Evolutionary conservation across 257 asterid species (phyloP).

Genomic region (Gardenia jasminoides): DNA sequence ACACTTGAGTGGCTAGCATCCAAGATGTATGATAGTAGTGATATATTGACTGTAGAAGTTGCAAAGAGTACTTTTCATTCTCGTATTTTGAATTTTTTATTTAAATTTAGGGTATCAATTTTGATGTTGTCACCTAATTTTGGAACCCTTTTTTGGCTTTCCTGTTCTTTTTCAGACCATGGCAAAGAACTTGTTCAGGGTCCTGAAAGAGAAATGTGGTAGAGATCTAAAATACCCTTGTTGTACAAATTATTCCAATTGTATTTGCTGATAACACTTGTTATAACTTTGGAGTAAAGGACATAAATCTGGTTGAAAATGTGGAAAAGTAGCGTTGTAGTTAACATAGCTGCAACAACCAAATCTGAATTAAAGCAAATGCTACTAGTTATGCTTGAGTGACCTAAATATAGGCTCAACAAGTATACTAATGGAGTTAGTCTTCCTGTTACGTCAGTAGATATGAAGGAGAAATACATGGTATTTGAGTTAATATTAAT

Average conservation of each 20-base stretch:
- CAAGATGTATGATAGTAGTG: neutral
- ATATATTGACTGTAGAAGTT: neutral
- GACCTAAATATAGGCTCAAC: too few species aligned
- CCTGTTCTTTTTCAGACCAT: slow-evolving; percentile 31
- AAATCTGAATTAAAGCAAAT: too few species aligned
- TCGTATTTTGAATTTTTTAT: neutral
- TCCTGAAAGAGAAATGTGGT: slow-evolving; percentile 59
- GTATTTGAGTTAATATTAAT: too few species aligned
- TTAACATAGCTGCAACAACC: too few species aligned
- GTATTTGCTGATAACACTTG: slow-evolving; percentile 72
- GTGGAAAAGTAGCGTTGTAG: slow-evolving; percentile 65
- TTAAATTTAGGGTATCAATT: neutral
- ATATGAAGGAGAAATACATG: too few species aligned
- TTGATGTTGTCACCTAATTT: neutral
- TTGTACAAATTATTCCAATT: slow-evolving; percentile 47
- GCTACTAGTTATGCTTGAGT: too few species aligned
- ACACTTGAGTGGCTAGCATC: neutral
- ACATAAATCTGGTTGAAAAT: slow-evolving; percentile 47
- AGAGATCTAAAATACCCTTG: slow-evolving; percentile 28
- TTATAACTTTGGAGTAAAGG: slow-evolving; percentile 73
- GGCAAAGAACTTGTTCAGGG: slow-evolving; percentile 63
- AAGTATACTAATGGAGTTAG: too few species aligned
- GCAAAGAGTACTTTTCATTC: neutral
- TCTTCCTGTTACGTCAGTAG: too few species aligned
- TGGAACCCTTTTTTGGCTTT: neutral